Conservation (phyloP, 1,284 basidiomycete species). For the Ganoderma multipileum region DNA sequence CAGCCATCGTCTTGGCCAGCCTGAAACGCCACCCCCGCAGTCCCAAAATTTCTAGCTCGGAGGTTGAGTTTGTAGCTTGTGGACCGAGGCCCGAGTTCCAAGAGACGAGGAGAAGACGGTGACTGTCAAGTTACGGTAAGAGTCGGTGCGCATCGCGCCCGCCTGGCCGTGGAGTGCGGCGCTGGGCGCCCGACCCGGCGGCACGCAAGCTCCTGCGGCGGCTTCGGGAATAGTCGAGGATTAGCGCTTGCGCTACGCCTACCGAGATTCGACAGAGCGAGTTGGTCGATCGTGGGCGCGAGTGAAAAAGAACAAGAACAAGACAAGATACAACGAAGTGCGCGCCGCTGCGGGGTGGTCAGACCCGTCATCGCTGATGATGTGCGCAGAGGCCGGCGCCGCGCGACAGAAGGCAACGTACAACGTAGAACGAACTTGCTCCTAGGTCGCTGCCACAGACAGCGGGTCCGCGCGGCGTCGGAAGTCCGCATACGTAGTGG, state of each 20-base stretch:
- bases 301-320: background rate
- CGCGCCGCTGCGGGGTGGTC: background rate
- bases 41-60: background rate
- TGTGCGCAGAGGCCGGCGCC: background rate
- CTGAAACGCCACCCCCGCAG: background rate
- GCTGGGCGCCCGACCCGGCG: background rate
- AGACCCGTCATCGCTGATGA: too few relatives aligned
- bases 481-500: background rate
- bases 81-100: background rate
- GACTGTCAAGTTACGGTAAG: too few relatives aligned
- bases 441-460: background rate
- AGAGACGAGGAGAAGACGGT: background rate
- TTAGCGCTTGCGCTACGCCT: too few relatives aligned
- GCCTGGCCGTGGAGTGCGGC: background rate
- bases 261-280: too few relatives aligned
- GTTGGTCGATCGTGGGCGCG: too few relatives aligned
- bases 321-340: background rate
- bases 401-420: background rate
- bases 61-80: background rate
- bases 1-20: background rate
- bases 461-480: conserved; percentile 4
- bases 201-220: background rate
- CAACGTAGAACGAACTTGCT: background rate
- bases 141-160: background rate
- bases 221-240: background rate